Percentiles rank a stretch among this genome's conserved stretches.
Conservation (phyloP, 768 basidiomycete species). For the Phanerodontia chrysosporium region DNA sequence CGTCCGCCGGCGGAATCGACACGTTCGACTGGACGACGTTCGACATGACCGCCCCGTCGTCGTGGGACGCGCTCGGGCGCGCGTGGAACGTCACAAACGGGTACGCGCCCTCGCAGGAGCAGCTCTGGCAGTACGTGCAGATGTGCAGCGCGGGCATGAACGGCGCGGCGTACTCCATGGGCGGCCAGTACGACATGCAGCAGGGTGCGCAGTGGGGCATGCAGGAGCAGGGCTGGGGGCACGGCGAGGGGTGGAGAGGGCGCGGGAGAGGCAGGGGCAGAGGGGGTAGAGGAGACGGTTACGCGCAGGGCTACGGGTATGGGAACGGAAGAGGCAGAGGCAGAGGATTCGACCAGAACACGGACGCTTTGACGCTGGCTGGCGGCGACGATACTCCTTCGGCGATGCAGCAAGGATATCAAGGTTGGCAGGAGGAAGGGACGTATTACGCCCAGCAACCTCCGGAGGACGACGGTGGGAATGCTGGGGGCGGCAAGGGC, state of each 20-base stretch:
- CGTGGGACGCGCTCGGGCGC: slow-evolving; percentile 79
- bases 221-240: slow-evolving; percentile 5
- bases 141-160: slow-evolving; percentile 41
- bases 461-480: background rate
- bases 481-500: slow-evolving; percentile 4
- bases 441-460: background rate
- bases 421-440: slow-evolving; percentile 14
- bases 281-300: slow-evolving; percentile 19
- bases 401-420: background rate
- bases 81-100: slow-evolving; percentile 74
- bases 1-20: slow-evolving; percentile 45
- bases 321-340: slow-evolving; percentile 42
- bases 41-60: slow-evolving; percentile 65
- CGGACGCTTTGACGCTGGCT: slow-evolving; percentile 60
- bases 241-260: slow-evolving; percentile 18
- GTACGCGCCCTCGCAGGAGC: slow-evolving; percentile 63
- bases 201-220: background rate
- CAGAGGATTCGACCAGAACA: slow-evolving; percentile 26
- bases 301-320: slow-evolving; percentile 38
- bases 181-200: slow-evolving; percentile 8
- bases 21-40: slow-evolving; percentile 68
- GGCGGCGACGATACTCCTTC: slow-evolving; percentile 32
- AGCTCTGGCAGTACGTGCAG: slow-evolving; percentile 63
- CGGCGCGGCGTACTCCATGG: slow-evolving; percentile 7
- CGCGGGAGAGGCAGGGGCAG: slow-evolving; percentile 31